Evolutionary conservation across 208 protist genomes (phyloP).

Genomic region (Porcisia hertigi): DNA sequence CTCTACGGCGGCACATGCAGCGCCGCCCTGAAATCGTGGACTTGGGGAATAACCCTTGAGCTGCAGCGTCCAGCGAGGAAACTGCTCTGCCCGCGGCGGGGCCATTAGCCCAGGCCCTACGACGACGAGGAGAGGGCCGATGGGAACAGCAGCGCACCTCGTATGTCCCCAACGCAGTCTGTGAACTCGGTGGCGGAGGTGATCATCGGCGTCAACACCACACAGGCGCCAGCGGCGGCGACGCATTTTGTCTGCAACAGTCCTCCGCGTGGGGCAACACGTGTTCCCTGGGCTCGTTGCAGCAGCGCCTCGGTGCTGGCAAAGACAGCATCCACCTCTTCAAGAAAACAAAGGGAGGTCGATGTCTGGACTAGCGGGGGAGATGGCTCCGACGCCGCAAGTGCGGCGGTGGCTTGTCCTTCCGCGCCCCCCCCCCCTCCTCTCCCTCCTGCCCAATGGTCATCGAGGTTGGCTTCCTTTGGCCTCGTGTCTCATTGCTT

Average conservation of each 20-base stretch:
- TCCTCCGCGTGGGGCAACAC: neutral
- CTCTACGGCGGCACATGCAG: neutral
- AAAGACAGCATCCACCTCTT: constrained; percentile 6
- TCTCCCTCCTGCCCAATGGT: no score
- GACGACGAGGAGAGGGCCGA: neutral
- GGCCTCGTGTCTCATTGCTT: neutral
- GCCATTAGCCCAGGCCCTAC: constrained; percentile 37
- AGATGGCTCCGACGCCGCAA: neutral
- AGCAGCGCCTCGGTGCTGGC: constrained; percentile 17
- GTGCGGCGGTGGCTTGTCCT: neutral
- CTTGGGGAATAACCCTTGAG: constrained; percentile 35
- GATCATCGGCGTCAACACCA: constrained; percentile 46
- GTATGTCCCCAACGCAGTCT: constrained; percentile 26
- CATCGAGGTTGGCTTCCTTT: no score
- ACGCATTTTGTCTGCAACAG: neutral
- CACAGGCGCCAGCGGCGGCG: constrained; percentile 6
- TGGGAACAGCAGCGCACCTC: constrained; percentile 9
- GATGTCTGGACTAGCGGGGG: neutral
- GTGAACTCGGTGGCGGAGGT: constrained; percentile 38
- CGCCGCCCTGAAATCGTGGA: constrained; percentile 24
- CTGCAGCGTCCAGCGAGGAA: constrained; percentile 23
- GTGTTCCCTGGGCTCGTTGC: constrained; percentile 8
- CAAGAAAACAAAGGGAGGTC: constrained; percentile 12
- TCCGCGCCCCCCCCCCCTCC: neutral
- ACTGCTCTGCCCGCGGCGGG: constrained; percentile 27